Conservation (phyloP, 306 rosid genomes). For the Quillaja saponaria region DNA sequence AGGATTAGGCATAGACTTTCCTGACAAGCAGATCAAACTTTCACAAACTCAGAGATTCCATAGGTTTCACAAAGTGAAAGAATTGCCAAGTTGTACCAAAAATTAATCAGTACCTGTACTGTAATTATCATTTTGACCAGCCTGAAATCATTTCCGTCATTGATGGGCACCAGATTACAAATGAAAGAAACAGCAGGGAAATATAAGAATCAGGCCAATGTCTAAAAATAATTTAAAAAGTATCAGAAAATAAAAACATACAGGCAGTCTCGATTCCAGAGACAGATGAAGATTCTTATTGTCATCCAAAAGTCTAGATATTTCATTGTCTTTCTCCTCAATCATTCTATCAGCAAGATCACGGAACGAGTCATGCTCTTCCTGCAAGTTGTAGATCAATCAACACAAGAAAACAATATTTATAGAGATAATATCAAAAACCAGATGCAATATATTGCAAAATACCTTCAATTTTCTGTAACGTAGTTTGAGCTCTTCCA, state of each 20-base stretch:
- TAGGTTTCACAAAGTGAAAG: background rate
- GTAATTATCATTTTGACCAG: constrained; percentile 45
- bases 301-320: constrained; percentile 77
- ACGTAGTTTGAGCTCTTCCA: constrained; percentile 73
- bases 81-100: constrained; percentile 18
- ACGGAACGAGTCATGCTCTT: constrained; percentile 82
- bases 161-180: constrained; percentile 25
- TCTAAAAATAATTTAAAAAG: constrained; percentile 7
- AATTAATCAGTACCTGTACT: constrained; percentile 58
- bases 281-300: constrained; percentile 74
- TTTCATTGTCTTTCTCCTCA: constrained; percentile 86
- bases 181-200: constrained; percentile 14
- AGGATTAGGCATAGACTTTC: constrained; percentile 15
- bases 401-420: constrained; percentile 29
- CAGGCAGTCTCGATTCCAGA: constrained; percentile 68
- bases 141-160: constrained; percentile 56
- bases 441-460: constrained; percentile 15
- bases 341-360: constrained; percentile 93
- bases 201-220: constrained; percentile 25
- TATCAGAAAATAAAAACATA: constrained; percentile 18
- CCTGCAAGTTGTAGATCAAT: constrained; percentile 51
- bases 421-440: constrained; percentile 19
- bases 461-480: constrained; percentile 78
- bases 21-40: constrained; percentile 21
- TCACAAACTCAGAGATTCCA: constrained; percentile 12